Evolutionary conservation across 441 rosid species (phyloP), one percentile per base, ranked within the genome.

Genomic region (Adansonia grandidieri): DNA sequence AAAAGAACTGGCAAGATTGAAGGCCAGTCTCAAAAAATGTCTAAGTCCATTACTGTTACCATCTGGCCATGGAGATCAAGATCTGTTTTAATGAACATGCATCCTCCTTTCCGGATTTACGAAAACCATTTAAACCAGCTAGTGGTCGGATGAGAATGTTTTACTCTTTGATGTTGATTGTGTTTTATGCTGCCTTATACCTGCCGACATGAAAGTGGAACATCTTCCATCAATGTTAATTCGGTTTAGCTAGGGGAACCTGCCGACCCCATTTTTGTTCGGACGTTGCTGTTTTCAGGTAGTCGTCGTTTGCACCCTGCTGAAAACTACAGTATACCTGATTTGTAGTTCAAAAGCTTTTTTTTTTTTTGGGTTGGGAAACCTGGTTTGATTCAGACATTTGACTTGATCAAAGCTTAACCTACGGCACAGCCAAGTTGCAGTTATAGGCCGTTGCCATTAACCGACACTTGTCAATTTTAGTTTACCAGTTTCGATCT

Each of bases 201-300:
- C 17, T 73, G 51, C 64, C 5, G 40, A 54, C 75, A 72, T 37
- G 32, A 54, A 37, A 32, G 64, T 72, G 63, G 62, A 54, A 71
- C 47, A 58, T 71, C 62, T 14, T 72, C 63, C 17, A 56, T 72
- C 64, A 28, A 72, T 72, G 75, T 72, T 54, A 15, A 50, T 53
- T 6, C 22, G 11, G 61, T n/a, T 17, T 70, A 24, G 60, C 44
- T 14, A 28, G 6, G 2, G 42, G 6, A 20, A 51, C 74, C 61
- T 53, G 61, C 45, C 44, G 17, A 42, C 75, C 22, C 75, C 32
- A 37, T 75, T 62, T 3, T 48, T 61, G 78, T 62, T 75, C 24
- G 14, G 17, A 63, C 20, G 37, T 62, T 24, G 70, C 48, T 61
- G 66, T 60, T 45, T 74, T 47, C 24, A 45, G 20, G 19, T 57